Evolutionary conservation across 2,329 filamentous ascomycete genomes (phyloP), one percentile per base, ranked within the genome.

Genomic region (Diaporthe batatas): DNA sequence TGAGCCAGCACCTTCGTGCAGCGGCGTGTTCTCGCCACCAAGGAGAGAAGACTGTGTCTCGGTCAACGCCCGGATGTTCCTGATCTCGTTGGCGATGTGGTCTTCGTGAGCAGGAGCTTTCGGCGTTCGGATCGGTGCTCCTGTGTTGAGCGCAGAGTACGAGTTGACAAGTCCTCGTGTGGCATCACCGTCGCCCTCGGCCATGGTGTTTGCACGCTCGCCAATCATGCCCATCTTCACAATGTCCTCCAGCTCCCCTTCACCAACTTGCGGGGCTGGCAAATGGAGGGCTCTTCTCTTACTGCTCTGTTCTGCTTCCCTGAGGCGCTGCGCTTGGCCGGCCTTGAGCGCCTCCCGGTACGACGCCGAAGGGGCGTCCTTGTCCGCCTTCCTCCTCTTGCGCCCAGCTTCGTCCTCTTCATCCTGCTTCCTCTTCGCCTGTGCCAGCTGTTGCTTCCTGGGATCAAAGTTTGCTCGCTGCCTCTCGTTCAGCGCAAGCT

Each of bases 191-290:
- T 98, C 94, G 80, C 93, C 93, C 57, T 90, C 90, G 6, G 94
- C 94, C 80, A 93, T 86, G 75, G 88, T 85, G 78, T 91, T 95
- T 55, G 96, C 96, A 68, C 92, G 91, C 79, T 98, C 95, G 49
- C 96, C 96, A 74, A 95, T 90, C 89, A 97, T 93, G 57, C 96
- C 96, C 95, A 98, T 97, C 86, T 99, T 99, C 76, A 99, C 94
- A 79, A 99, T 98, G 77, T 98, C 95, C 80, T 99, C 96, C 73
- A 99, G 86, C 83, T 99, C 96, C 55, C 91, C 89, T 79, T 99
- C 96, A 81, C 94, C 92, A 78, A 99, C 94, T 83, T 99, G 96
- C 11, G 96, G 96, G 32, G 93, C 87, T 11, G 96, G 96, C 34
- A 99, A 86, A 58, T 92, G 91, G n/a, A 99, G 86, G 8, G 92